Evolutionary conservation across 331 rosid genomes (phyloP).

Genomic region (Rosa hybrid): DNA sequence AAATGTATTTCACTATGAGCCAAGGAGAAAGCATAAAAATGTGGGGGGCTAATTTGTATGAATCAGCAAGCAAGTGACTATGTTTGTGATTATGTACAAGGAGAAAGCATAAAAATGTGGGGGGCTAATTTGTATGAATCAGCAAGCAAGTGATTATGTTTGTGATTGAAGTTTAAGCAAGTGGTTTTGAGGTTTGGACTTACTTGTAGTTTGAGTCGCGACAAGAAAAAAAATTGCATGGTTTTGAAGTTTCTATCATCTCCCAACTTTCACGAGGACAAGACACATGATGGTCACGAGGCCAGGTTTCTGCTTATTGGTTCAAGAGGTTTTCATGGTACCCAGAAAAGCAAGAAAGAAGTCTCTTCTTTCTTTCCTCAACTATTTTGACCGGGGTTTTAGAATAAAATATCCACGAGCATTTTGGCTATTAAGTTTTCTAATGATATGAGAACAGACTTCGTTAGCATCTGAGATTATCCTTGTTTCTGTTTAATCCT

Average conservation of each 20-base stretch:
- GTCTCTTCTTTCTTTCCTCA: background rate
- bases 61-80: no score
- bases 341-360: background rate
- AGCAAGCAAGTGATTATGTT: background rate
- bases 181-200: background rate
- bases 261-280: background rate
- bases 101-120: background rate
- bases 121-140: background rate
- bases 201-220: background rate
- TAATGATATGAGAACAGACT: no score
- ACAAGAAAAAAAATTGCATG: background rate
- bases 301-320: background rate
- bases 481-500: no score
- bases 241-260: background rate
- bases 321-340: background rate
- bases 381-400: background rate
- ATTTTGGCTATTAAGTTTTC: no score
- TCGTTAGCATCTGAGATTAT: no score
- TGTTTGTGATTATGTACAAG: no score
- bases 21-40: background rate
- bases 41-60: background rate
- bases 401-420: background rate
- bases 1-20: background rate
- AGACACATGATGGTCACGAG: background rate
- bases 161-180: background rate